Conservation (phyloP, 805 yeast species). For the Myxozyma sirexii region DNA sequence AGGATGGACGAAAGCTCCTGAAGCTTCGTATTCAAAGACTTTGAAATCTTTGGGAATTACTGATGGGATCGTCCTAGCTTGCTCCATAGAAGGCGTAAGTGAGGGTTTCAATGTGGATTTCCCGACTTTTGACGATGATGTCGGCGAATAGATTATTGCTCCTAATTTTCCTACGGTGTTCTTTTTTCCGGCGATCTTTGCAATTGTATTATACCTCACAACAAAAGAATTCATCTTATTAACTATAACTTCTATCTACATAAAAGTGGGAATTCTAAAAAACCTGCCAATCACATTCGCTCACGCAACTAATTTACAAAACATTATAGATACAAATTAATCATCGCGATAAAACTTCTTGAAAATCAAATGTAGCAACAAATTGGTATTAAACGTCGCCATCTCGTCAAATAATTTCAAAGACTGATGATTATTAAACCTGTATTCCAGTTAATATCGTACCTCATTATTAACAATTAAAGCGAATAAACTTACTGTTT, state of each 20-base stretch:
- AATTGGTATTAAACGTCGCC: conserved; percentile 69
- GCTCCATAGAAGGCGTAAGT: conserved; percentile 1
- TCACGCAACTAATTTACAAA: neutral
- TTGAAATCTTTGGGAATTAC: conserved; percentile 18
- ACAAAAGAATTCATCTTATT: too few species aligned
- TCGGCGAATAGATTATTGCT: neutral
- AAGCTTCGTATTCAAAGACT: neutral
- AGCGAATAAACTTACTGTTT: conserved; percentile 56
- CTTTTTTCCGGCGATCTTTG: too few species aligned
- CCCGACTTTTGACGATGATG: conserved; percentile 27
- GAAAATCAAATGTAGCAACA: conserved; percentile 69
- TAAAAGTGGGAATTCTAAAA: neutral
- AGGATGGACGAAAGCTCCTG: conserved; percentile 20
- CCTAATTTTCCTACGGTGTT: neutral
- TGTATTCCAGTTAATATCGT: neutral
- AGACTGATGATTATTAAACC: conserved; percentile 53
- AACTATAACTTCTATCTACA: neutral
- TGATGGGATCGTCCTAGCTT: conserved; percentile 25
- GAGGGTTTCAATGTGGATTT: conserved; percentile 11
- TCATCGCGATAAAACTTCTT: conserved; percentile 53
- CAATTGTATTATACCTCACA: neutral
- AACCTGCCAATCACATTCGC: neutral
- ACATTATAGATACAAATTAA: neutral
- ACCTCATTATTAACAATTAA: neutral
- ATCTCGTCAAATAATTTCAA: conserved; percentile 66